Base-by-base conservation (phyloP, 75 land plant genomes). In the Sequoia sempervirens region DNA sequence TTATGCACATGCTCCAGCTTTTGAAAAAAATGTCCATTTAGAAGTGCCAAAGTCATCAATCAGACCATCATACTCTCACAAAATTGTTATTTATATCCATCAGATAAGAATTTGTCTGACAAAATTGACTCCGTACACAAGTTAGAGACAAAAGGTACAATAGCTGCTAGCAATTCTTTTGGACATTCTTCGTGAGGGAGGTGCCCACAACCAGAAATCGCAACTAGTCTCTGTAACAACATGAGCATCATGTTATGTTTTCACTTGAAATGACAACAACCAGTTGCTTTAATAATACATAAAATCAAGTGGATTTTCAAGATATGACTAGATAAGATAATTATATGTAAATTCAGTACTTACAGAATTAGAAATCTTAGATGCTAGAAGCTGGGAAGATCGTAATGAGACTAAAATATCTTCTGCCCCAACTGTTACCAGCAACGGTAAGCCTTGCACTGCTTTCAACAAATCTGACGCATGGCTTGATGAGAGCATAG, bases 181-280 rank as follows among this genome's bases (percentile, higher is more conserved):
- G 88, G 89, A 56, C 89, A 87, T 45, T 88, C 89, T 75, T 88
- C 89, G 53, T 87, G 89, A n/a, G 89, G 89, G 23, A 88, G 85
- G 58, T 88, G 89, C n/a, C 89, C 89, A 80, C 89, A 88, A 41
- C 89, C 89, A 11, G 89, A 87, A 45, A 88, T 88, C 26, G 85
- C 88, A 54, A 87, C 85, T 34, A 88, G 81, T 61, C 84, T 86
- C 89, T 88, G 88, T 13, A 70, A 26, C 28, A 28, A 45, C 36
- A 78, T 13, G 13, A 81, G 38, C n/a, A 40, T 79, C 40, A 43
- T 30, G 64, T 81, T 46, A 45, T 43, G 50, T 32, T 80, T 80
- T 80, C 40, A 17, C 36, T 30, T 0, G 26, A 26, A 53, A 80
- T 52, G 37, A 15, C 64, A 36, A 80, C 14, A 47, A 80, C 30